A percentile compares a stretch with the other conserved stretches of the same genome.
phyloP scores from a whole-genome alignment of 331 rosid species.

The Rhamnella rubrinervis region DNA sequence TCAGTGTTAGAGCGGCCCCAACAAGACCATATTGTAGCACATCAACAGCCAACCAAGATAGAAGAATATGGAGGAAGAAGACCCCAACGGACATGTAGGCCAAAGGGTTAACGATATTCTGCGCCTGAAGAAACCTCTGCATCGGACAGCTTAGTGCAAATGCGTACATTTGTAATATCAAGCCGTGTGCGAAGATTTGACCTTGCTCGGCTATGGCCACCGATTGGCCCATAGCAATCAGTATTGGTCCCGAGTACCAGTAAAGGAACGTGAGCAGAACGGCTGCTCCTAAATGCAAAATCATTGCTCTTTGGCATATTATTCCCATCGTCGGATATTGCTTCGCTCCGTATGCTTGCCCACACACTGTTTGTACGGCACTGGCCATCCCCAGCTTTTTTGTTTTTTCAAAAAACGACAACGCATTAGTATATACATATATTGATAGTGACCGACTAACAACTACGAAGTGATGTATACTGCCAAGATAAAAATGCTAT shows the following conservation, averaged over 20 bases:
- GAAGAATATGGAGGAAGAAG: constrained; percentile 47
- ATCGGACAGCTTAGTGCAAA: constrained; percentile 65
- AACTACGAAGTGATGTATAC: too few species aligned
- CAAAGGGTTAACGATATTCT: constrained; percentile 70
- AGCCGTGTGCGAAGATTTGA: constrained; percentile 50
- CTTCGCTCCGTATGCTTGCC: constrained; percentile 80
- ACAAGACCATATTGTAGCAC: constrained; percentile 45
- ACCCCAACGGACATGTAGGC: constrained; percentile 66
- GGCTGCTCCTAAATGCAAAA: constrained; percentile 64
- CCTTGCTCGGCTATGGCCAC: constrained; percentile 46
- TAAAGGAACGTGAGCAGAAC: constrained; percentile 53
- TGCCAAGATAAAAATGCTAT: too few species aligned
- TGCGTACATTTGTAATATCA: constrained; percentile 64
- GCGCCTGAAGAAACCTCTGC: constrained; percentile 79
- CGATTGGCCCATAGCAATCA: constrained; percentile 52
- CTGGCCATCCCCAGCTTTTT: constrained; percentile 76
- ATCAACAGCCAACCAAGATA: constrained; percentile 51
- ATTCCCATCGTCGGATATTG: constrained; percentile 51
- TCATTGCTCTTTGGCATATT: constrained; percentile 63
- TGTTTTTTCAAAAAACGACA: too few species aligned
- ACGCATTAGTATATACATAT: too few species aligned
- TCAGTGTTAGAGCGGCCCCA: constrained; percentile 60
- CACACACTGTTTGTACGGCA: constrained; percentile 82
- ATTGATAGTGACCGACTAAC: too few species aligned
- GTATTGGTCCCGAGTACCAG: constrained; percentile 64